phyloP scores from a whole-genome alignment of 1,284 basidiomycete genomes.

The Cutaneotrichosporon cutaneum region DNA sequence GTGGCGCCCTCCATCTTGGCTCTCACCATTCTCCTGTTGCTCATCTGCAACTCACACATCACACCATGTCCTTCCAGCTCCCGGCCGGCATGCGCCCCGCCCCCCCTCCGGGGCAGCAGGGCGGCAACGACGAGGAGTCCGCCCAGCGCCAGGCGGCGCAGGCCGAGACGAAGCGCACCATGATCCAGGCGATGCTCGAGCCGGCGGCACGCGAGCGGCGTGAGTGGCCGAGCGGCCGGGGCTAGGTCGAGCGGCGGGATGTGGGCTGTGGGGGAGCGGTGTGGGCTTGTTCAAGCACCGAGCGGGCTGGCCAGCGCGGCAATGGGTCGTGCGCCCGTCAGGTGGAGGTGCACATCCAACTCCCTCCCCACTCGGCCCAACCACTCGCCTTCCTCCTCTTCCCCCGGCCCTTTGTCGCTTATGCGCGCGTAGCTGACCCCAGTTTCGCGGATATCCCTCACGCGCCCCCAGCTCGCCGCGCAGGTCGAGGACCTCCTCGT shows the following conservation, averaged over 20 bases:
- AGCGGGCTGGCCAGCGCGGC: too few relatives aligned
- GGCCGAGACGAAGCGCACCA: constrained; percentile 65
- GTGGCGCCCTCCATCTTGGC: background rate
- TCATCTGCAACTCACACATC: too few relatives aligned
- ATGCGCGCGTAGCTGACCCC: constrained; percentile 6
- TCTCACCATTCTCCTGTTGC: too few relatives aligned
- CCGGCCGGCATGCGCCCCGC: constrained; percentile 47
- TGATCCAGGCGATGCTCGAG: constrained; percentile 87
- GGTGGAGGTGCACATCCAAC: too few relatives aligned
- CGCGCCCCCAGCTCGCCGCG: constrained; percentile 80
- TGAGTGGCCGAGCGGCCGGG: constrained; percentile 56
- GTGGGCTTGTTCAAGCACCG: too few relatives aligned
- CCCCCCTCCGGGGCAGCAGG: constrained; percentile 23
- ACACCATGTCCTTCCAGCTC: constrained; percentile 52
- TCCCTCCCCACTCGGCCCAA: background rate
- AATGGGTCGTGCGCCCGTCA: too few relatives aligned
- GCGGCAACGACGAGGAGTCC: constrained; percentile 38
- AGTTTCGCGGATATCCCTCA: constrained; percentile 90
- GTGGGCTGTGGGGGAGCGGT: background rate
- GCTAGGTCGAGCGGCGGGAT: background rate
- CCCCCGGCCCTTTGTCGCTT: background rate
- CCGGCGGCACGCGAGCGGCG: constrained; percentile 82
- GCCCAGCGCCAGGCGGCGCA: constrained; percentile 49
- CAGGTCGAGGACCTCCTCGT: constrained; percentile 83
- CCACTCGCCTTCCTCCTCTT: background rate